Evolutionary conservation across 2,329 filamentous ascomycete species (phyloP), one percentile per base, ranked within the genome.

Genomic region (Fusarium illudens): DNA sequence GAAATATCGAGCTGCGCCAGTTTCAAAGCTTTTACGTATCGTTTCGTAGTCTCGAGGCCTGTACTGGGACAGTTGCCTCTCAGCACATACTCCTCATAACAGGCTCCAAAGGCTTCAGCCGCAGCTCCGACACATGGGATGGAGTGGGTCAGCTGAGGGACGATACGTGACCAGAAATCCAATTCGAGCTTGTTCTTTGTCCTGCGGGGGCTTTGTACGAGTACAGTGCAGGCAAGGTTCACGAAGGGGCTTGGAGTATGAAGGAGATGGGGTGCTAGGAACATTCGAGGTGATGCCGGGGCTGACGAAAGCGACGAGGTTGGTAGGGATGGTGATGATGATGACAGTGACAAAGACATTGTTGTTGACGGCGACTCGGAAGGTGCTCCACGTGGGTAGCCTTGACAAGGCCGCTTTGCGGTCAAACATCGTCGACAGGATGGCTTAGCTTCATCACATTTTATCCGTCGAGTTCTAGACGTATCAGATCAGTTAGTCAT

Each of bases 381-480:
- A 20, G 46, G 36, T 5, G 64, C 67, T 20, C 62, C 64, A 7
- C 2, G 42, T 3, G 69, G 67, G 22, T 72, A 72, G 4, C 56
- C 57, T 29, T 25, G 22, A 1, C 70, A 72, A 4, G 56, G 20
- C 4, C 64, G 59, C 17, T 59, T 64, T 2, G 69, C 55, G 11
- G 49, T 58, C 32, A 59, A 27, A 29, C 69, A 72, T 0, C 69
- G 64, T 19, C 56, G 50, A 22, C 70, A 72, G 4, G 36, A 27
- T 4, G 70, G 70, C 4, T 72, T 72, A 0, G 44, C 29, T 2
- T 72, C 70, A 53, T 72, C 70, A 6, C 70, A 72, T 19, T 72
- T 72, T 7, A 72, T 46, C 33, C 70, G 70, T 6, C 70, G 37
- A 11, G 67, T 53, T 46, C 70, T 71, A 1, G 4, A 25, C 22